These are phyloP conservation scores for Entomortierella chlamydospora DNA, from an alignment of 192 early-diverging fungal species.

Conservation along the genomic window DNA sequence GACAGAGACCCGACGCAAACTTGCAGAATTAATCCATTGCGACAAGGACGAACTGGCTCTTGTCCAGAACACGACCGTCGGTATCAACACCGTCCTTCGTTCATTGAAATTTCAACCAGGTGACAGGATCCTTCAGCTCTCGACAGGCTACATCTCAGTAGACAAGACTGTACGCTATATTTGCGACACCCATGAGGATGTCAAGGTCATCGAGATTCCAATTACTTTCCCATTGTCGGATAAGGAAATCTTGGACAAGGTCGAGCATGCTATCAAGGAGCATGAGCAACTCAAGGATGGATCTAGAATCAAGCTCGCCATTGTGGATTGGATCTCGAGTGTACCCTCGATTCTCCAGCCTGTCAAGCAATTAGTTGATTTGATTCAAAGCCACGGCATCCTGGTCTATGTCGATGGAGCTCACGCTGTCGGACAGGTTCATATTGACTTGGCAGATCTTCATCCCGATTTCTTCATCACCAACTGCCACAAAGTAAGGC, in stretches of 20 bases:
- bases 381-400: conserved; percentile 61
- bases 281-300: conserved; percentile 44
- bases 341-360: conserved; percentile 64
- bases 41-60: conserved; percentile 66
- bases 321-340: conserved; percentile 70
- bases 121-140: conserved; percentile 65
- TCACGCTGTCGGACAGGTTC: conserved; percentile 76
- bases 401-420: conserved; percentile 74
- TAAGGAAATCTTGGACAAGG: conserved; percentile 44
- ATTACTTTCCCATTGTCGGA: conserved; percentile 63
- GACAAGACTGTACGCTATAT: conserved; percentile 59
- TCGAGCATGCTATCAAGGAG: conserved; percentile 53
- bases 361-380: conserved; percentile 53
- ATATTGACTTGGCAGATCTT: conserved; percentile 61
- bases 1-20: conserved; percentile 33
- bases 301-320: conserved; percentile 53
- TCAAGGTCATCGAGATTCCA: conserved; percentile 57
- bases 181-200: conserved; percentile 50
- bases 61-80: conserved; percentile 67
- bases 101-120: conserved; percentile 55
- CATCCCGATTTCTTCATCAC: conserved; percentile 77
- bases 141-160: conserved; percentile 68
- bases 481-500: conserved; percentile 69
- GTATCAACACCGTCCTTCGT: conserved; percentile 65
- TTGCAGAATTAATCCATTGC: conserved; percentile 61